Percentiles rank a stretch among this genome's conserved stretches.
These are phyloP conservation scores for Hypoxylon sp. DNA, from an alignment of 2,329 filamentous ascomycete species.

Conservation along the genomic window DNA sequence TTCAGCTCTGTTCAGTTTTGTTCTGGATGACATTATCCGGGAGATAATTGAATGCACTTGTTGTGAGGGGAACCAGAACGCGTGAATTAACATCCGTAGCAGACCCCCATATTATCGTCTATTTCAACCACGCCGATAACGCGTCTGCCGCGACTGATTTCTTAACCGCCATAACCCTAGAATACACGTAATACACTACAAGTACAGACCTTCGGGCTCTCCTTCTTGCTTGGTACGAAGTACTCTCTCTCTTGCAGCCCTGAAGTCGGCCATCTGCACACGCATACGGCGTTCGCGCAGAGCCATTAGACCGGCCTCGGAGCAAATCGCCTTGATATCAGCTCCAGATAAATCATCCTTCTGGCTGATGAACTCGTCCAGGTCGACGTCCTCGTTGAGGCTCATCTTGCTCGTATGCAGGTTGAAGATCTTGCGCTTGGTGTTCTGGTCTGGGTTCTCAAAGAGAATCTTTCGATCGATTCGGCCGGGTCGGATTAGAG, in stretches of 20 bases:
- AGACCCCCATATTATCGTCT: slow-evolving; percentile 29
- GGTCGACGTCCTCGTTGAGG: slow-evolving; percentile 93
- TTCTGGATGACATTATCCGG: no score
- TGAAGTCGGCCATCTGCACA: slow-evolving; percentile 98
- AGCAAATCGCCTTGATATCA: slow-evolving; percentile 99
- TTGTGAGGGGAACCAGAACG: not conserved
- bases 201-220: slow-evolving; percentile 97
- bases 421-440: slow-evolving; percentile 96
- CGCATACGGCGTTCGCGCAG: slow-evolving; percentile 96
- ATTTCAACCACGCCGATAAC: slow-evolving; percentile 14
- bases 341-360: slow-evolving; percentile 98
- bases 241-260: slow-evolving; percentile 90
- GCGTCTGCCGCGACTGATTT: not conserved
- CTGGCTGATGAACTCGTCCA: slow-evolving; percentile 98
- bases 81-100: not conserved
- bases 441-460: slow-evolving; percentile 82
- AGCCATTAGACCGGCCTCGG: slow-evolving; percentile 94
- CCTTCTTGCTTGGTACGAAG: slow-evolving; percentile 99
- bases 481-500: slow-evolving; percentile 94
- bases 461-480: slow-evolving; percentile 97
- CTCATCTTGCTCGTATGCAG: slow-evolving; percentile 99
- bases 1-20: no score
- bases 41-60: slow-evolving; percentile 4
- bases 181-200: slow-evolving; percentile 70
- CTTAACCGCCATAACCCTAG: slow-evolving; percentile 17